Evolutionary conservation across 2,329 filamentous ascomycete genomes (phyloP).

Genomic region (Ophiostoma tasmaniense): DNA sequence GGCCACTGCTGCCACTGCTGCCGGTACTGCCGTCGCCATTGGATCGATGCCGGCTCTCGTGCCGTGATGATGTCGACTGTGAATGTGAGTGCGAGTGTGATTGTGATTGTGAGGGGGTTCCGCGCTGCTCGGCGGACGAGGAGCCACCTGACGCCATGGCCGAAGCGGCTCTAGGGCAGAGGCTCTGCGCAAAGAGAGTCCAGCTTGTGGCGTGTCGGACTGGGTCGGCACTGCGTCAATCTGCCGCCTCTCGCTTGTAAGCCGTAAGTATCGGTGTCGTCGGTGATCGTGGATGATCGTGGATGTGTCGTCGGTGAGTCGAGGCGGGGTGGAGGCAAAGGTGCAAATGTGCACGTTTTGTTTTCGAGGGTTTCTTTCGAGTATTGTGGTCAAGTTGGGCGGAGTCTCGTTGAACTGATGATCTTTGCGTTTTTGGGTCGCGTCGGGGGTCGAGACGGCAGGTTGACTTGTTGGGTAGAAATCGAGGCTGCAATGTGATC

Average conservation of each 20-base stretch:
- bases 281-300: background rate
- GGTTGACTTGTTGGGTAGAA: background rate
- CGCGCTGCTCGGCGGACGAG: slow-evolving; percentile 14
- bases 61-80: slow-evolving; percentile 6
- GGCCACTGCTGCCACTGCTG: slow-evolving; percentile 4
- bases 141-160: slow-evolving; percentile 18
- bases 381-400: background rate
- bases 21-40: slow-evolving; percentile 2
- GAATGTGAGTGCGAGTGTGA: slow-evolving; percentile 8
- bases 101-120: slow-evolving; percentile 11
- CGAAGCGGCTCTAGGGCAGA: slow-evolving; percentile 13
- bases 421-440: slow-evolving; percentile 9
- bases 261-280: too few species aligned
- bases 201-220: background rate
- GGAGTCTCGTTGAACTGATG: slow-evolving; percentile 2
- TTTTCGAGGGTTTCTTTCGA: background rate
- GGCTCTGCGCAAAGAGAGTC: background rate
- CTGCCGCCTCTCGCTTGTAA: background rate
- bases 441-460: background rate
- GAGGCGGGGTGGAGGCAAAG: background rate
- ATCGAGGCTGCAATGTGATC: background rate
- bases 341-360: background rate
- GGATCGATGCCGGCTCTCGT: slow-evolving; percentile 1
- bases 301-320: background rate
- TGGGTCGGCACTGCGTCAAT: background rate